Evolutionary conservation across 805 yeast genomes (phyloP).

Genomic region (Starmerella roubikii): DNA sequence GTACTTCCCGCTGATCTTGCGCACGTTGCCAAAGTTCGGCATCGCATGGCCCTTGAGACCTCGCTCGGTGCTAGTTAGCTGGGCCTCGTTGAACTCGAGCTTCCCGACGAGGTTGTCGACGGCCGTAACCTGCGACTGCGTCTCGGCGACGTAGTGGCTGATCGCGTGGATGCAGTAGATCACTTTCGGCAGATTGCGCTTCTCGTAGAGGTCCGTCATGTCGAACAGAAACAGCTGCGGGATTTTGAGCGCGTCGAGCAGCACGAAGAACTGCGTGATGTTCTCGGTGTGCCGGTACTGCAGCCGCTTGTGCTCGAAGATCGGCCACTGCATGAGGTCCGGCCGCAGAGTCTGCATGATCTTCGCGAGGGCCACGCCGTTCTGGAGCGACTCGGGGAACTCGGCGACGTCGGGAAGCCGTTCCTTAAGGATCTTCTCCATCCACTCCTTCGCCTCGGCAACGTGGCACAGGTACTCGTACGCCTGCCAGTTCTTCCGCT

Average conservation of each 20-base stretch:
- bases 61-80: conserved; percentile 51
- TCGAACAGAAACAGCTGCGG: conserved; percentile 87
- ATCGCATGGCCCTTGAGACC: conserved; percentile 49
- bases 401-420: conserved; percentile 43
- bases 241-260: conserved; percentile 54
- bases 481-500: conserved; percentile 35
- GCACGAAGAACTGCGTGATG: conserved; percentile 62
- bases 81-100: conserved; percentile 51
- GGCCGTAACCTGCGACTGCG: conserved; percentile 38
- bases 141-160: conserved; percentile 51
- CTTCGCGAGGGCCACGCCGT: conserved; percentile 78
- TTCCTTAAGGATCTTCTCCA: conserved; percentile 48
- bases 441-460: conserved; percentile 71
- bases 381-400: conserved; percentile 53
- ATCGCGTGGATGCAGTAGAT: conserved; percentile 86
- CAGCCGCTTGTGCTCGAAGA: conserved; percentile 45
- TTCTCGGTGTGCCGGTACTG: conserved; percentile 89
- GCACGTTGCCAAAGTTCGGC: conserved; percentile 59
- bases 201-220: conserved; percentile 82
- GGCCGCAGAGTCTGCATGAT: conserved; percentile 63
- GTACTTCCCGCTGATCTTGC: conserved; percentile 26
- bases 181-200: conserved; percentile 83
- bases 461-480: conserved; percentile 74
- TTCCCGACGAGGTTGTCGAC: conserved; percentile 52
- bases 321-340: conserved; percentile 36